These are phyloP conservation scores for Metschnikowia continentalis DNA, from an alignment of 805 yeast species.

Conservation along the genomic window DNA sequence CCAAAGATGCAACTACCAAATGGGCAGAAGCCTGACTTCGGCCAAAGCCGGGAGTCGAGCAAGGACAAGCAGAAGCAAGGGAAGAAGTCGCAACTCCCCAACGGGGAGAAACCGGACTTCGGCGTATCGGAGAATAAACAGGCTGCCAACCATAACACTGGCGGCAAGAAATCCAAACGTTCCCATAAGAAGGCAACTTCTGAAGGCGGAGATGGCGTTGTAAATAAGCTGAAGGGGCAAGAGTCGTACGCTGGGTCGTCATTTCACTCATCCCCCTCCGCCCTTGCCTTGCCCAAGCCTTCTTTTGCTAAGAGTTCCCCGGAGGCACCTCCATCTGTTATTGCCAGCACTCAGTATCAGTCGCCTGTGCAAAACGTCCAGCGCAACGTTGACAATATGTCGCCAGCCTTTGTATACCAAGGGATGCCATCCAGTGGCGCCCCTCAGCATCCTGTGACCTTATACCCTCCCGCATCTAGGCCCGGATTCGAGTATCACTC, in stretches of 20 bases:
- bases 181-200: slow-evolving; percentile 3
- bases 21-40: slow-evolving; percentile 29
- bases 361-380: background rate
- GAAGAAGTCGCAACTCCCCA: slow-evolving; percentile 18
- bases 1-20: slow-evolving; percentile 23
- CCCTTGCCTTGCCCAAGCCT: slow-evolving; percentile 53
- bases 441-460: slow-evolving; percentile 31
- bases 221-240: slow-evolving; percentile 7
- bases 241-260: slow-evolving; percentile 53
- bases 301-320: slow-evolving; percentile 37
- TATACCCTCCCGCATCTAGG: slow-evolving; percentile 23
- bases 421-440: slow-evolving; percentile 21
- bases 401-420: slow-evolving; percentile 17
- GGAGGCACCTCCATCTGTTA: slow-evolving; percentile 4
- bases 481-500: slow-evolving; percentile 31
- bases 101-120: slow-evolving; percentile 23
- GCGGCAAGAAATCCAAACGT: slow-evolving; percentile 6
- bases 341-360: background rate
- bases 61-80: slow-evolving; percentile 9
- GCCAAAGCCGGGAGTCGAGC: slow-evolving; percentile 8
- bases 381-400: slow-evolving; percentile 7
- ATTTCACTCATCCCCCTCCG: slow-evolving; percentile 54
- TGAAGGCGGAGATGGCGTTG: background rate
- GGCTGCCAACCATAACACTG: background rate
- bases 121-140: slow-evolving; percentile 15